Percentiles rank a stretch among this genome's conserved stretches.
These are phyloP conservation scores for Stylosanthes scabra DNA, from an alignment of 331 rosid species.

Conservation along the genomic window DNA sequence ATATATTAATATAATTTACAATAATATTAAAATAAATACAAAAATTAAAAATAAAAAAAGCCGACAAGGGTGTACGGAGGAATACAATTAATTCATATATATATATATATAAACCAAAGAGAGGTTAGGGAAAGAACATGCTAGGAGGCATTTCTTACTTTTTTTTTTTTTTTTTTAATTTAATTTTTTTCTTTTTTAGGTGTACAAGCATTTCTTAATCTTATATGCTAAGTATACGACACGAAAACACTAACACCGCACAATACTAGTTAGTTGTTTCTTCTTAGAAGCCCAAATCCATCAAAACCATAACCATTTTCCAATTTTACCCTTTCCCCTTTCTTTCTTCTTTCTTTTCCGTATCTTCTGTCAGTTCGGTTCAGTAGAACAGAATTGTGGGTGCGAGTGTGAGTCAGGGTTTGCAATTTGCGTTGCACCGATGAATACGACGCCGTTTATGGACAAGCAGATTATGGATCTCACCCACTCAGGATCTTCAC, in stretches of 20 bases:
- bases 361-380: background rate
- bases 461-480: slow-evolving; percentile 97
- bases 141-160: no score
- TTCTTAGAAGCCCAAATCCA: background rate
- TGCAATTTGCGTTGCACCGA: slow-evolving; percentile 37
- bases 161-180: no score
- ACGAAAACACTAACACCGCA: background rate
- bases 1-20: no score
- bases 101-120: no score
- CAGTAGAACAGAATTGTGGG: background rate
- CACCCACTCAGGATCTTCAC: slow-evolving; percentile 51
- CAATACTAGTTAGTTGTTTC: background rate
- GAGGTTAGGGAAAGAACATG: no score
- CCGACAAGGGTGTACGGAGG: no score
- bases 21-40: no score
- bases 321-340: background rate
- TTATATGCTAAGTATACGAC: background rate
- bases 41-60: no score
- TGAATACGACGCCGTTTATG: slow-evolving; percentile 84
- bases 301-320: background rate
- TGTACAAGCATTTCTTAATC: background rate
- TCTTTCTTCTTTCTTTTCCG: background rate
- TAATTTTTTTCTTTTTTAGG: no score
- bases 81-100: no score
- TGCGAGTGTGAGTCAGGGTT: no score